Evolutionary conservation across 2,329 filamentous ascomycete genomes (phyloP).

Genomic region (Achaetomium macrosporum): DNA sequence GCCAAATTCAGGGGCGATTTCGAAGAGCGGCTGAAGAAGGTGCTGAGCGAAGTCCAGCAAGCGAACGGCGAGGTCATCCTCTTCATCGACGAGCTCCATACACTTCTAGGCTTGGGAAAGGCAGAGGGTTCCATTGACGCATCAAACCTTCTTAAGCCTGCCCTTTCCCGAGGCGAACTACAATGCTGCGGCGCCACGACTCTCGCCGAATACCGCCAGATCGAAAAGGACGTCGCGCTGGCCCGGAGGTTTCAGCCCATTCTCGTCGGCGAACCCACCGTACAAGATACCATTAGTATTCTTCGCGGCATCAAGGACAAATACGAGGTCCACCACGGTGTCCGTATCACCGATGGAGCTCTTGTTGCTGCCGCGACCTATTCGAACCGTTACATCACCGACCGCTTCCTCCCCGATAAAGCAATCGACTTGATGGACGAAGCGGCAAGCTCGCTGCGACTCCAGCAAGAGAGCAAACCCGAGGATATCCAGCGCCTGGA

Average conservation of each 20-base stretch:
- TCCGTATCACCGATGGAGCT: conserved; percentile 86
- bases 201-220: conserved; percentile 81
- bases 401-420: conserved; percentile 93
- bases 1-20: conserved; percentile 96
- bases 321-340: conserved; percentile 95
- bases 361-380: conserved; percentile 87
- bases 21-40: conserved; percentile 85
- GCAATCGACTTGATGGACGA: conserved; percentile 97
- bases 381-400: conserved; percentile 93
- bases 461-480: conserved; percentile 95
- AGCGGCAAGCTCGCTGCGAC: conserved; percentile 78
- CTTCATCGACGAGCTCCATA: conserved; percentile 94
- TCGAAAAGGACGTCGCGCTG: conserved; percentile 93
- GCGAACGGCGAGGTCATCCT: conserved; percentile 86
- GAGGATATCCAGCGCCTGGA: conserved; percentile 90
- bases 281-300: conserved; percentile 91
- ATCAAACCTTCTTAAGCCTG: conserved; percentile 89
- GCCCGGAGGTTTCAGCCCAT: conserved; percentile 94
- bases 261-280: conserved; percentile 81
- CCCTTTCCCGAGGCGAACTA: conserved; percentile 83
- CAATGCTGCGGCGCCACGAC: conserved; percentile 96
- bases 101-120: conserved; percentile 84
- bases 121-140: conserved; percentile 95
- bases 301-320: conserved; percentile 94
- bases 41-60: conserved; percentile 85